These are phyloP conservation scores for Pythium rhizo-oryzae DNA, from an alignment of 352 stramenopile species.

Conservation along the genomic window DNA sequence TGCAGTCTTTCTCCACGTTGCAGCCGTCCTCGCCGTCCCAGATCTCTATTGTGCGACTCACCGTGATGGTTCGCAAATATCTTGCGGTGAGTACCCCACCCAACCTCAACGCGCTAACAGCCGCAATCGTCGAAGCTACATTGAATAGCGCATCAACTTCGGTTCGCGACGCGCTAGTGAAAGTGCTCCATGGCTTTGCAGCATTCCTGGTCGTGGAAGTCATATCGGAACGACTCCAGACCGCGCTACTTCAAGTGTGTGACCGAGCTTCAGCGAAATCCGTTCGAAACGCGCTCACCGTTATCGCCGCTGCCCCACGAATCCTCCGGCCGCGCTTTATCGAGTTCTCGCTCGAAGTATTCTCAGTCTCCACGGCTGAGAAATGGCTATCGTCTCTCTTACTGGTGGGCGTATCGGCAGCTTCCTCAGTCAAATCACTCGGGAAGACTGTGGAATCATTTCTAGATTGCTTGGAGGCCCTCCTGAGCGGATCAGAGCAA, in stretches of 20 bases:
- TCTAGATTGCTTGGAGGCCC: slow-evolving; percentile 6
- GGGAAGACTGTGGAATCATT: slow-evolving; percentile 7
- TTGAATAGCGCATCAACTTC: not conserved
- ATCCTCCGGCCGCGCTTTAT: not conserved
- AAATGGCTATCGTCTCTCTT: slow-evolving; percentile 20
- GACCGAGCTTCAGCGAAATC: not conserved
- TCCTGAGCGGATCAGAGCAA: not conserved
- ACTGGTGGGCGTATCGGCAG: not conserved
- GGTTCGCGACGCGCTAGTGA: slow-evolving; percentile 18
- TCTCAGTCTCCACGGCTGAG: slow-evolving; percentile 12
- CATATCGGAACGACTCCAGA: slow-evolving; percentile 9
- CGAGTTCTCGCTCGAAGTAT: slow-evolving; percentile 11
- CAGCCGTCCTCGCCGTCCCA: not conserved
- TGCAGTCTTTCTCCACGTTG: slow-evolving; percentile 12
- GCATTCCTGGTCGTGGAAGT: slow-evolving; percentile 20
- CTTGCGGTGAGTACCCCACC: slow-evolving; percentile 10
- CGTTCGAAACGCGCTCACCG: slow-evolving; percentile 16
- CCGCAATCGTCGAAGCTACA: slow-evolving; percentile 6
- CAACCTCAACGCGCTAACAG: slow-evolving; percentile 19
- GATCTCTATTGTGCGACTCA: slow-evolving; percentile 28
- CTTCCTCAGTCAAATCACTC: not conserved
- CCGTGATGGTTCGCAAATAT: slow-evolving; percentile 24
- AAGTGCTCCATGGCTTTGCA: slow-evolving; percentile 18
- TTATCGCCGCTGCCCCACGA: not conserved
- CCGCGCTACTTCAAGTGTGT: slow-evolving; percentile 12